These are phyloP conservation scores for Talaromyces wortmannii DNA, from an alignment of 495 filamentous ascomycete genomes.

Conservation along the genomic window DNA sequence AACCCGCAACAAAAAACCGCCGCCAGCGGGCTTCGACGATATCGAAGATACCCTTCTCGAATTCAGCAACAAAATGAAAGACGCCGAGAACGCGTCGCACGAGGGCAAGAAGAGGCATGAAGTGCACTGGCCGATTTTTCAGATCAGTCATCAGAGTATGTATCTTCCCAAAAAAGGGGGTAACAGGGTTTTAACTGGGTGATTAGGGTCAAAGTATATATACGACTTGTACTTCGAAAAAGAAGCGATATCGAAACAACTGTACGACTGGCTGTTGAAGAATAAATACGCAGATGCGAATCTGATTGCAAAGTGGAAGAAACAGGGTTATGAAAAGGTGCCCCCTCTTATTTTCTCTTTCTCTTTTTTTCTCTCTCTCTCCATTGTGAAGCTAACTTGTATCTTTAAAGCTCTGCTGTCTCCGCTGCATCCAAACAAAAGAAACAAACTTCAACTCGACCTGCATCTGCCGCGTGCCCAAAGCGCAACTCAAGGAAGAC, in stretches of 20 bases:
- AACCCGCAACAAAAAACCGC: slow-evolving; percentile 76
- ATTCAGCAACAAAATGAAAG: slow-evolving; percentile 98
- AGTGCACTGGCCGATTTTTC: slow-evolving; percentile 93
- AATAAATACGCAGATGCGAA: slow-evolving; percentile 92
- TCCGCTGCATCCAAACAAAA: slow-evolving; percentile 95
- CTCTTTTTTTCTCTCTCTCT: background rate
- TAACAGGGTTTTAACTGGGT: background rate
- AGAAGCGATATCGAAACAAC: slow-evolving; percentile 80
- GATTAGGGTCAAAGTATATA: slow-evolving; percentile 71
- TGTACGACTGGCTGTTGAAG: slow-evolving; percentile 97
- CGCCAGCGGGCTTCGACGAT: slow-evolving; percentile 91
- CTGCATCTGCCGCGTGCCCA: slow-evolving; percentile 94
- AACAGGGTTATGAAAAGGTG: slow-evolving; percentile 97
- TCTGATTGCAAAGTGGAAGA: slow-evolving; percentile 99
- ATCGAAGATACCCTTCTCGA: slow-evolving; percentile 94
- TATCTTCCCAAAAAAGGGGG: slow-evolving; percentile 4
- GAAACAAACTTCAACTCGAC: slow-evolving; percentile 98
- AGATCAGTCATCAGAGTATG: slow-evolving; percentile 90
- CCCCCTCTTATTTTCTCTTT: slow-evolving; percentile 10
- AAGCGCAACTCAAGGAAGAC: slow-evolving; percentile 83
- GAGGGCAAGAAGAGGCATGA: slow-evolving; percentile 81
- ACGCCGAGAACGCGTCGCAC: slow-evolving; percentile 77
- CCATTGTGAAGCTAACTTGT: no score
- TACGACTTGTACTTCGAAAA: slow-evolving; percentile 98
- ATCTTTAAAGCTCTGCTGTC: slow-evolving; percentile 69